Conservation (phyloP, 2,329 filamentous ascomycete species). For the Alternaria ethzedia region DNA sequence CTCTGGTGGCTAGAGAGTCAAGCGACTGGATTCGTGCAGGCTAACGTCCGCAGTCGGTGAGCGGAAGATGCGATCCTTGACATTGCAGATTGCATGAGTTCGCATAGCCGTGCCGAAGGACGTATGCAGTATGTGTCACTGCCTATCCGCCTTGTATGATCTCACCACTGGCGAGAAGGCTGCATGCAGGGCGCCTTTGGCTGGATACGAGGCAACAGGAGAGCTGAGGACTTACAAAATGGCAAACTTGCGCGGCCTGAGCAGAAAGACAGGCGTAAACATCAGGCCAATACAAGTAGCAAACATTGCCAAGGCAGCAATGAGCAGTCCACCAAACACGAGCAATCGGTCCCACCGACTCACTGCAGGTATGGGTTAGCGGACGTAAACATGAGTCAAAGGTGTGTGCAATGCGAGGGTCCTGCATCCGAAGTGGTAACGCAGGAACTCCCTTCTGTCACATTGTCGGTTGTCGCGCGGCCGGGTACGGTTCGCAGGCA, state of each 20-base stretch:
- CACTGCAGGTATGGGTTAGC: slow-evolving; percentile 64
- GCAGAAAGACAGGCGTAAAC: slow-evolving; percentile 71
- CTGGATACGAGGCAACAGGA: slow-evolving; percentile 22
- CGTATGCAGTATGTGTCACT: slow-evolving; percentile 35
- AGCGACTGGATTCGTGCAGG: slow-evolving; percentile 31
- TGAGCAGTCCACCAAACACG: slow-evolving; percentile 69
- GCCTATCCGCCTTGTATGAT: slow-evolving; percentile 29
- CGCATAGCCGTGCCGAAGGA: slow-evolving; percentile 38
- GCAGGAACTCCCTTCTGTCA: slow-evolving; percentile 53
- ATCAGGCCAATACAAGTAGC: slow-evolving; percentile 90
- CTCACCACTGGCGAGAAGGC: slow-evolving; percentile 17
- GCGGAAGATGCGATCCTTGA: slow-evolving; percentile 17
- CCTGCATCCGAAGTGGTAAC: slow-evolving; percentile 47
- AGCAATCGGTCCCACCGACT: slow-evolving; percentile 96
- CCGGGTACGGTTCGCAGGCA: slow-evolving; percentile 36
- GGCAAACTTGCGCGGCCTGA: slow-evolving; percentile 91
- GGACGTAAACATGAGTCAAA: slow-evolving; percentile 28
- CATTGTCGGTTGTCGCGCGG: slow-evolving; percentile 26
- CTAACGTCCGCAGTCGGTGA: slow-evolving; percentile 16
- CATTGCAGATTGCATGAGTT: slow-evolving; percentile 38
- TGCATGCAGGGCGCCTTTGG: slow-evolving; percentile 24
- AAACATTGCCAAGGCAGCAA: slow-evolving; percentile 78
- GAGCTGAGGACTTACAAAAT: slow-evolving; percentile 77
- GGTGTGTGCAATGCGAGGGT: slow-evolving; percentile 45
- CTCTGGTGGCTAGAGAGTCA: slow-evolving; percentile 47